Conservation (phyloP, 495 filamentous ascomycete species). For the Cairneyella variabilis region DNA sequence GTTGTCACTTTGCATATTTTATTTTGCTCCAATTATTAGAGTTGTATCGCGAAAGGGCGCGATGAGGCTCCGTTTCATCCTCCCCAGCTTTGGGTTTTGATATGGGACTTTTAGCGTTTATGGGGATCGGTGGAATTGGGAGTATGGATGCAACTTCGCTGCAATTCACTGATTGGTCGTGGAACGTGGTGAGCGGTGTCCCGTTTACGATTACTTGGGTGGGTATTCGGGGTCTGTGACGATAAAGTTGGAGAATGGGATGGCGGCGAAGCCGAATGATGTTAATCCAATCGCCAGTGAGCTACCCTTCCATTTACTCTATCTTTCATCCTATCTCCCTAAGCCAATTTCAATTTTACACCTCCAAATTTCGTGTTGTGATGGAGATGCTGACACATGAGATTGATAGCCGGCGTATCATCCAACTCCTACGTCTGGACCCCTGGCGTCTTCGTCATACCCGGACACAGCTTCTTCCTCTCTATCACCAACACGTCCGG, state of each 20-base stretch:
- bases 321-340: background rate
- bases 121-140: no score
- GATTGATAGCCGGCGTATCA: background rate
- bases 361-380: background rate
- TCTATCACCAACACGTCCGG: background rate
- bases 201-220: no score
- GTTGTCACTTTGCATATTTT: no score
- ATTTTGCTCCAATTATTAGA: no score
- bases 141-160: no score
- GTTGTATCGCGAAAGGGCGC: no score
- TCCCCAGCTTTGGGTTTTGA: no score
- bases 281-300: background rate
- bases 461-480: background rate
- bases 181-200: no score
- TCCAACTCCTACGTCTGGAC: slow-evolving; percentile 1
- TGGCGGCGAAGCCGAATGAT: background rate
- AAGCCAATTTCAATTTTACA: background rate
- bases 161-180: no score
- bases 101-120: no score
- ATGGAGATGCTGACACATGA: background rate
- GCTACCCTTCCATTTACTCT: background rate
- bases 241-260: background rate
- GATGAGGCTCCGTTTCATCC: no score
- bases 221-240: no score
- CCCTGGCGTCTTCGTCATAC: background rate